Evolutionary conservation across 2,329 filamentous ascomycete genomes (phyloP).

Genomic region (Domatiomyces catenatus): DNA sequence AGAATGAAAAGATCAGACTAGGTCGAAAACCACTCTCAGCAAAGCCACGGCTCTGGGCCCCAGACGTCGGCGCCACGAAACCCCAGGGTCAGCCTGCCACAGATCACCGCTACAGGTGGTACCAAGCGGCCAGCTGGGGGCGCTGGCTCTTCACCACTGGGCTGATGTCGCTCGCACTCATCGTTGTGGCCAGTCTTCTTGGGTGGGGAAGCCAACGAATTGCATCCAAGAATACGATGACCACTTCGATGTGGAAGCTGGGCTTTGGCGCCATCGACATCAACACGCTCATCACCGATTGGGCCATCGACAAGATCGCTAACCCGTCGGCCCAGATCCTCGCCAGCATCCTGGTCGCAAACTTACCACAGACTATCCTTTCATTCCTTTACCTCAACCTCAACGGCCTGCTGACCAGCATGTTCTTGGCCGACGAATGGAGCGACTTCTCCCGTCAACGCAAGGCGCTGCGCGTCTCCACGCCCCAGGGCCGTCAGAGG

Average conservation of each 20-base stretch:
- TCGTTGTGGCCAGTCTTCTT: not conserved
- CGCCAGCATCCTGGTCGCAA: conserved; percentile 19
- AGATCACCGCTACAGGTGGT: conserved; percentile 4
- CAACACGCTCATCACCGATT: conserved; percentile 9
- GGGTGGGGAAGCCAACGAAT: not conserved
- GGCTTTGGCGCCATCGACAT: conserved; percentile 14
- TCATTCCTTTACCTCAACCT: conserved; percentile 24
- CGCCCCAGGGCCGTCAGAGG: conserved; percentile 23
- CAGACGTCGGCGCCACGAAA: not conserved
- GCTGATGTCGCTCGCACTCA: conserved; percentile 2
- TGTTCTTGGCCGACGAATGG: conserved; percentile 36
- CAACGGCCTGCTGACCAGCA: conserved; percentile 29
- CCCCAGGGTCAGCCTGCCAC: not conserved
- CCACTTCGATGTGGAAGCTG: conserved; percentile 4
- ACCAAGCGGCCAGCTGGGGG: conserved; percentile 5
- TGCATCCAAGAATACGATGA: not conserved
- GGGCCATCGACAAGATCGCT: conserved; percentile 2
- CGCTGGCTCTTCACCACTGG: conserved; percentile 6
- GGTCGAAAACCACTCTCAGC: not conserved
- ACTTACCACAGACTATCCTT: conserved; percentile 23
- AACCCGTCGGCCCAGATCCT: conserved; percentile 2
- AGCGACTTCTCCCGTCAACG: conserved; percentile 24
- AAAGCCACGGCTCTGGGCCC: not conserved
- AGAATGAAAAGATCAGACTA: conserved; percentile 1
- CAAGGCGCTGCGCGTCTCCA: conserved; percentile 26